A percentile compares a stretch with the other conserved stretches of the same genome.
These are phyloP conservation scores for Calonectria pteridis DNA, from an alignment of 2,329 filamentous ascomycete species.

Conservation along the genomic window DNA sequence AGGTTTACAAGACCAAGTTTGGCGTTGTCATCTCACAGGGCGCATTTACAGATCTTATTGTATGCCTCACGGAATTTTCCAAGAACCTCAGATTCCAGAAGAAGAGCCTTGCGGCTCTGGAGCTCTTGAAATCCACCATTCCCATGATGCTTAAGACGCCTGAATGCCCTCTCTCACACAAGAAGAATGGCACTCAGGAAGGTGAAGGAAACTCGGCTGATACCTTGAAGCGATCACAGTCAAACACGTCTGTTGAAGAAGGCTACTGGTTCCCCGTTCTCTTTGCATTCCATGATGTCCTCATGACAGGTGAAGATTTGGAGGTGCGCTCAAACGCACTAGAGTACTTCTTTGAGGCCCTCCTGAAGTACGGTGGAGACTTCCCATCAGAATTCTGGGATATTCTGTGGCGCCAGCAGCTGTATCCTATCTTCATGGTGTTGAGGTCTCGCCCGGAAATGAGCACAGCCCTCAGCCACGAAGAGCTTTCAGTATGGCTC, in stretches of 20 bases:
- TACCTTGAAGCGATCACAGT: constrained; percentile 67
- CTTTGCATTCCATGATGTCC: constrained; percentile 97
- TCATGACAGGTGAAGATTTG: constrained; percentile 99
- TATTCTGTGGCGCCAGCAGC: constrained; percentile 94
- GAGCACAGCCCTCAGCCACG: constrained; percentile 93
- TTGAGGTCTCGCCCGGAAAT: constrained; percentile 96
- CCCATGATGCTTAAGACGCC: constrained; percentile 95
- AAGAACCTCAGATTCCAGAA: constrained; percentile 99
- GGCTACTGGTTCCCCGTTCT: constrained; percentile 99
- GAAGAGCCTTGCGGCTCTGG: constrained; percentile 96
- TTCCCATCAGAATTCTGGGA: constrained; percentile 98
- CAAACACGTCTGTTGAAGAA: constrained; percentile 90
- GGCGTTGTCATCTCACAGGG: constrained; percentile 96
- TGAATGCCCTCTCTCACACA: constrained; percentile 89
- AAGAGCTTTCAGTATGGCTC: constrained; percentile 97
- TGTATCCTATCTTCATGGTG: constrained; percentile 99
- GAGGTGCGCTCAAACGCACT: constrained; percentile 93
- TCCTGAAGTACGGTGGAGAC: constrained; percentile 89
- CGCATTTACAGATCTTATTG: constrained; percentile 94
- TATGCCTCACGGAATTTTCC: constrained; percentile 97
- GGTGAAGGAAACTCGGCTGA: constrained; percentile 59
- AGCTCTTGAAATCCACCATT: constrained; percentile 92
- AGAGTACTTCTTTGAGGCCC: constrained; percentile 95
- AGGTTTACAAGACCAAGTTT: constrained; percentile 95
- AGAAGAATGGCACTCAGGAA: constrained; percentile 57